Conservation (phyloP, 169 alveolate species). For the Plasmodium inui region DNA sequence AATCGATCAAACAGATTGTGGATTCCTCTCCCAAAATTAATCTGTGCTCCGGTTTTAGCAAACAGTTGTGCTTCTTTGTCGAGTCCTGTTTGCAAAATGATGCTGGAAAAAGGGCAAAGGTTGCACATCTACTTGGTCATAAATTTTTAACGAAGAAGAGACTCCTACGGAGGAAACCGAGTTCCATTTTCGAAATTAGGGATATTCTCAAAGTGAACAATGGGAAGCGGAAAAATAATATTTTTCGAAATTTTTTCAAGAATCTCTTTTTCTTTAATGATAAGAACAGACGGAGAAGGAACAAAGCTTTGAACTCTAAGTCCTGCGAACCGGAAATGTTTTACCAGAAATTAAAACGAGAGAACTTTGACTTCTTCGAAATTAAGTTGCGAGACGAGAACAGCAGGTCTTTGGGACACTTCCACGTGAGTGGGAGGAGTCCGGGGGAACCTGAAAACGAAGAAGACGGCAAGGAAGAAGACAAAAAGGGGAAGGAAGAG, state of each 20-base stretch:
- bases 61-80: constrained; percentile 53
- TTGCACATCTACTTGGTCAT: constrained; percentile 20
- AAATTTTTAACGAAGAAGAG: constrained; percentile 49
- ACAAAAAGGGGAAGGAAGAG: neutral
- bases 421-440: neutral
- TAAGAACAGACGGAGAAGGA: constrained; percentile 5
- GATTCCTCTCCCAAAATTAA: constrained; percentile 62
- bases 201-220: constrained; percentile 38
- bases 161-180: constrained; percentile 25
- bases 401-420: constrained; percentile 6
- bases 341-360: constrained; percentile 16
- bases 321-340: constrained; percentile 70
- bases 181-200: constrained; percentile 43
- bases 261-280: constrained; percentile 49
- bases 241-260: constrained; percentile 34
- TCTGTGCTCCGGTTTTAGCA: constrained; percentile 23
- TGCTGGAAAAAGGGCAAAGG: constrained; percentile 45
- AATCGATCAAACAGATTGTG: constrained; percentile 7
- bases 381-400: constrained; percentile 36
- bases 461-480: neutral
- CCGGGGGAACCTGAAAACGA: neutral
- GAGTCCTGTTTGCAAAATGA: constrained; percentile 43
- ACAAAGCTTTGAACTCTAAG: constrained; percentile 3
- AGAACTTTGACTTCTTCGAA: constrained; percentile 34
- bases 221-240: constrained; percentile 27